Base-by-base conservation (phyloP, 345 rosid genomes). In the Eucalyptus shirleyi region DNA sequence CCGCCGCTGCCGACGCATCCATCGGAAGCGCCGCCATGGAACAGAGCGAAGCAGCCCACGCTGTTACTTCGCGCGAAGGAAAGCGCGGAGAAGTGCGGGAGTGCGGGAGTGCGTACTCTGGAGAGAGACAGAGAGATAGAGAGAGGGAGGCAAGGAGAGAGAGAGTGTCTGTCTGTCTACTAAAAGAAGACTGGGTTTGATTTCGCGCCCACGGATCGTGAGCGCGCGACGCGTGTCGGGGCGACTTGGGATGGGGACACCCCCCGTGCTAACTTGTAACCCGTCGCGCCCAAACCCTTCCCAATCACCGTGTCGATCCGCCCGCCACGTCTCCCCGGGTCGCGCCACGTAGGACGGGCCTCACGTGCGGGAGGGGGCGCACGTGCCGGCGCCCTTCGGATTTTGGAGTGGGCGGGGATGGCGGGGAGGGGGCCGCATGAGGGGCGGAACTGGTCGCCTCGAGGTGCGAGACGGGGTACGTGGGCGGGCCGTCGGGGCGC, bases 211-310 rank as follows among this genome's bases (percentile, higher is more conserved):
- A 91, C 92, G 80, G 95, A 7, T 56, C 16, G 86, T 55, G 89
- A 87, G 88, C 49, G 88, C 12, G 5, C 32, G 97, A 92, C 97
- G 95, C 95, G 97, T 96, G 97, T 95, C 94, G 40, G 91, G 89
- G 89, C 87, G 91, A 89, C 87, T 28, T 62, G 30, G 88, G 88
- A 53, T 72, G 45, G 83, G 47, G 28, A 72, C 83, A 72, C 28
- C 47, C 44, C 72, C 45, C 83, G 23, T 37, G 45, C 28, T 37
- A 37, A 37, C 83, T 72, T 6, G 83, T 19, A 72, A 11, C 47
- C 45, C 8, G 45, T 37, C 24, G 8, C 47, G 83, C 47, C 83
- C 28, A 21, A 72, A 21, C 83, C 45, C 83, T 21, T 12, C 24
- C 44, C 81, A 34, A 69, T 69, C 81, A 69, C 42, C 24, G 6